phyloP scores from a whole-genome alignment of 2,329 filamentous ascomycete species.

The Diaporthe nobilis region DNA sequence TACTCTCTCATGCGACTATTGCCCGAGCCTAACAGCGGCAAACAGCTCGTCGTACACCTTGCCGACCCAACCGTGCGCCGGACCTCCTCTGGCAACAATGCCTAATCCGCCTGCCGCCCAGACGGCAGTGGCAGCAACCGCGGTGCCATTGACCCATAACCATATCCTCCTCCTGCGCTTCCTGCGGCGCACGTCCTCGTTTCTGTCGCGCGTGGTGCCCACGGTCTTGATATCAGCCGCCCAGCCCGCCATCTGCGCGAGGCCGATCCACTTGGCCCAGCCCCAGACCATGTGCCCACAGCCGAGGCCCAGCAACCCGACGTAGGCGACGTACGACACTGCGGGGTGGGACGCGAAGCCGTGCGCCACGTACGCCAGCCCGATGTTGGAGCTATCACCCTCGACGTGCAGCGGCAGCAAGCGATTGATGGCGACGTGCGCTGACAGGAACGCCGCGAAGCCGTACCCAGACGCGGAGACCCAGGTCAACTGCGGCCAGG shows the following conservation, averaged over 20 bases:
- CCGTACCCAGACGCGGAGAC: conserved; percentile 82
- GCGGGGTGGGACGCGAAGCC: conserved; percentile 81
- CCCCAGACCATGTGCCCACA: conserved; percentile 89
- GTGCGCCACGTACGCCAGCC: conserved; percentile 86
- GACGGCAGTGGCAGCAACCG: conserved; percentile 69
- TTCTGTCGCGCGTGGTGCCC: conserved; percentile 53
- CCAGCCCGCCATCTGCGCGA: conserved; percentile 70
- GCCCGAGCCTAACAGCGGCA: conserved; percentile 38
- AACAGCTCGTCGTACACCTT: conserved; percentile 84
- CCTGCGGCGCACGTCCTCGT: conserved; percentile 65
- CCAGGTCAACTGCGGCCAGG: conserved; percentile 80
- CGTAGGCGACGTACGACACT: conserved; percentile 78
- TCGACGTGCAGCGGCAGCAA: conserved; percentile 81
- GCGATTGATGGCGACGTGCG: conserved; percentile 84
- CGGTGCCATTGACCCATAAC: conserved; percentile 78
- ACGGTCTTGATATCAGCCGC: conserved; percentile 51
- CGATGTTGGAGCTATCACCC: conserved; percentile 88
- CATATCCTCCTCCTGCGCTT: conserved; percentile 74
- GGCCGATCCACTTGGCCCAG: conserved; percentile 83
- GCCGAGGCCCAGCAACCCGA: conserved; percentile 75
- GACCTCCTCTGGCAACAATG: conserved; percentile 80
- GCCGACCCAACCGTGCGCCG: conserved; percentile 82
- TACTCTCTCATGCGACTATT: neutral
- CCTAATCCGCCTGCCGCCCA: conserved; percentile 89
- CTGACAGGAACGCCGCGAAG: conserved; percentile 74